Evolutionary conservation across 768 basidiomycete species (phyloP).

Genomic region (Terana coerulea): DNA sequence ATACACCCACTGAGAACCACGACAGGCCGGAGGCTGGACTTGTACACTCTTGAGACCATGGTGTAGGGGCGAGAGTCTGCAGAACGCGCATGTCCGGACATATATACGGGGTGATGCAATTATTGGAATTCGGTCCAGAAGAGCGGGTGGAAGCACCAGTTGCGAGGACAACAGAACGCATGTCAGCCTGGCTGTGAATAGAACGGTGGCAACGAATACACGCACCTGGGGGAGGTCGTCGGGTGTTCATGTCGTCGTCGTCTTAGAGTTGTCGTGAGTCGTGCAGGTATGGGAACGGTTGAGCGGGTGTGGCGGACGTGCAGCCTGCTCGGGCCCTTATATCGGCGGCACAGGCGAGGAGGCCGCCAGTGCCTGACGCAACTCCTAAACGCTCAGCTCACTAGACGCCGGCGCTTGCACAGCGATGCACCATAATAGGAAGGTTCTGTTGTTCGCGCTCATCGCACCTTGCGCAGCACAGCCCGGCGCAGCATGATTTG

Average conservation of each 20-base stretch:
- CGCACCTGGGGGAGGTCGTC: constrained; percentile 2
- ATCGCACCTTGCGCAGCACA: too few species aligned
- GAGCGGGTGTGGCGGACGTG: background rate
- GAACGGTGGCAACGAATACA: background rate
- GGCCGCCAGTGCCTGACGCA: background rate
- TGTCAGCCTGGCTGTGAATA: background rate
- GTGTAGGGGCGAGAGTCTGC: constrained; percentile 39
- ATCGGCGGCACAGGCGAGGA: background rate
- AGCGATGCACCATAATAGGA: background rate
- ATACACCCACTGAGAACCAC: constrained; percentile 39
- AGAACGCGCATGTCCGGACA: background rate
- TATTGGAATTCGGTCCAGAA: background rate
- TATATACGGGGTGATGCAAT: background rate
- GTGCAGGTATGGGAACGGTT: background rate
- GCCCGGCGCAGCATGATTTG: background rate
- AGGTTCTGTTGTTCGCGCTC: background rate
- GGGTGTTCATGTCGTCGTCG: background rate
- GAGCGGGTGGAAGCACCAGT: background rate
- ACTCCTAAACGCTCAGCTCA: too few species aligned
- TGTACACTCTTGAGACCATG: constrained; percentile 54
- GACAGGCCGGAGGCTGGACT: constrained; percentile 57
- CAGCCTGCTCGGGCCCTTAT: background rate
- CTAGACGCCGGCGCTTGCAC: background rate
- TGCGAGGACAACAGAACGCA: constrained; percentile 5
- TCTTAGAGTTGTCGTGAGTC: too few species aligned